phyloP scores from a whole-genome alignment of 1,139 yeast species.

The Suhomyces panamericanus region DNA sequence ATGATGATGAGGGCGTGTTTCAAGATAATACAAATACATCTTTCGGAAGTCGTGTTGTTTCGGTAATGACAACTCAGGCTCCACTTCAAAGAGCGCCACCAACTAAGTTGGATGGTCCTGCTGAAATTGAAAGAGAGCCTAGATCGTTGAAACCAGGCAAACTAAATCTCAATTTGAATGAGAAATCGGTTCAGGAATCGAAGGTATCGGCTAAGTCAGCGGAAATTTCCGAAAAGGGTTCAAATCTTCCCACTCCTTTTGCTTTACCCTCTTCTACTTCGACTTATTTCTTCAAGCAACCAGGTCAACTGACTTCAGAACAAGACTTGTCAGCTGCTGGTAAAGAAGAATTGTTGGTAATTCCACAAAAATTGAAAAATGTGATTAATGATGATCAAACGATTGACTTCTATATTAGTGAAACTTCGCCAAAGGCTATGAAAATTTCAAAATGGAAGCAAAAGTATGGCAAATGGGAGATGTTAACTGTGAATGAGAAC shows the following conservation, averaged over 20 bases:
- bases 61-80: neutral
- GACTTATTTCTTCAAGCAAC: conserved; percentile 37
- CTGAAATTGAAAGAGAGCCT: neutral
- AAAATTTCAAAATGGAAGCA: conserved; percentile 48
- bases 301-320: conserved; percentile 13
- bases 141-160: neutral
- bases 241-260: conserved; percentile 40
- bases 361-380: conserved; percentile 41
- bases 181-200: neutral
- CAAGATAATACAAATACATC: neutral
- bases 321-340: conserved; percentile 3
- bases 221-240: conserved; percentile 2
- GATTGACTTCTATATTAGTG: conserved; percentile 41
- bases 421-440: conserved; percentile 36
- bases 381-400: conserved; percentile 42
- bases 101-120: neutral
- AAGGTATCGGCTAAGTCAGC: neutral
- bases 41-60: neutral
- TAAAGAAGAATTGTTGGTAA: conserved; percentile 20
- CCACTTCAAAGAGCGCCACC: neutral
- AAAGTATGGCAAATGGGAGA: conserved; percentile 48
- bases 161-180: conserved; percentile 3
- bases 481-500: conserved; percentile 40
- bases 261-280: conserved; percentile 51
- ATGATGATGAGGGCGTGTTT: conserved; percentile 1